phyloP scores from a whole-genome alignment of 164 flowering plant species.

The Annona squamosa region DNA sequence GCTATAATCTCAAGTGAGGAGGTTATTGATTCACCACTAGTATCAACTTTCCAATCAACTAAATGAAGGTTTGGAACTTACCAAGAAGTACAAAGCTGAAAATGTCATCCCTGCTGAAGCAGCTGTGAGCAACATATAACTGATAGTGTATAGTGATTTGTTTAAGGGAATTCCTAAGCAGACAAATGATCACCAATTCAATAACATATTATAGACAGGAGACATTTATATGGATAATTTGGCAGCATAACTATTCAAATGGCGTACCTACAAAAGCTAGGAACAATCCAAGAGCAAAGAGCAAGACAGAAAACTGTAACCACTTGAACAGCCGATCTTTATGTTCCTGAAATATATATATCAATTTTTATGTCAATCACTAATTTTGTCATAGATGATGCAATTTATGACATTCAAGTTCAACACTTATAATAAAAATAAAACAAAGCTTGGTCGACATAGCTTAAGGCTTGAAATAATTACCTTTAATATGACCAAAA shows the following conservation, averaged over 20 bases:
- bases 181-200: constrained; percentile 10
- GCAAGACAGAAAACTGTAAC: constrained; percentile 31
- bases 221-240: neutral
- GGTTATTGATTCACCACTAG: neutral
- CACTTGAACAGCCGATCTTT: constrained; percentile 39
- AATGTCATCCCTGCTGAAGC: constrained; percentile 53
- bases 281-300: constrained; percentile 35
- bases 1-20: neutral
- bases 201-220: neutral
- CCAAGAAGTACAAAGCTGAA: constrained; percentile 50
- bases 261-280: constrained; percentile 42
- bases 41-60: neutral
- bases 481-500: neutral
- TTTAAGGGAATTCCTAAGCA: constrained; percentile 55
- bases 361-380: neutral
- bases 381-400: neutral
- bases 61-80: constrained; percentile 22
- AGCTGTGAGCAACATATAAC: constrained; percentile 60
- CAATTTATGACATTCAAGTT: neutral
- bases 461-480: neutral
- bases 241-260: neutral
- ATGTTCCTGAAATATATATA: constrained; percentile 39
- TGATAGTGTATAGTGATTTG: constrained; percentile 56
- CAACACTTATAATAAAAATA: neutral
- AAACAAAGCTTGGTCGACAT: neutral